Base-by-base conservation (phyloP, 2,329 filamentous ascomycete species). In the Sclerotinia borealis region DNA sequence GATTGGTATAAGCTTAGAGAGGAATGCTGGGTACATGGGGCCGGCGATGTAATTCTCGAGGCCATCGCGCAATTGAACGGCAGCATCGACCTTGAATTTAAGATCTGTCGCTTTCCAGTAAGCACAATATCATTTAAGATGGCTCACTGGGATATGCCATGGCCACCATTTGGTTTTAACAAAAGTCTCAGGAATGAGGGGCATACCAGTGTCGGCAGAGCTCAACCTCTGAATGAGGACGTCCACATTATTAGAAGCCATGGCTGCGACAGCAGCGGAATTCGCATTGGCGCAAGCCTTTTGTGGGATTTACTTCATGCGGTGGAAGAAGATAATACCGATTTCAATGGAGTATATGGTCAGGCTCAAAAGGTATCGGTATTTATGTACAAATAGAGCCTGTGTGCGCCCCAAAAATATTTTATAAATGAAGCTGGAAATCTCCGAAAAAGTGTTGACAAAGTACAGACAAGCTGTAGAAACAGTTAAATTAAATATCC, bases 21-120 rank as follows among this genome's bases (percentile, higher is more conserved):
- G 82, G 75, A 99, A 98, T 58, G 84, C 81, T 34, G 85, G 78
- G 75, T 98, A 99, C 71, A 87, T 87, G 62, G 84, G 82, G 60
- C 90, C 88, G 72, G 85, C 86, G 61, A 89, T 92, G 79, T 95
- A 96, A 72, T 92, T 84, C 68, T 99, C 96, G 70, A 98, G 87
- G 72, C 85, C 92, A 78, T 99, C 96, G 75, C 95, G 91, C 72
- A 99, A 82, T 68, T 93, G 89, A 59, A 88, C 87, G 66, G 93
- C 92, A 68, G 92, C 87, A 72, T 92, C 91, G 66, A 90, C 84
- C 79, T 93, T 96, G 64, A 86, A 78, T 79, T 91, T 91, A 64
- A 88, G 79, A 79, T 98, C 95, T 96, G 60, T 70, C 48, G 60
- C 43, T 29, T 56, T 50, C 45, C 48, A 59, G 27, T 69, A 51